Conservation (phyloP, 2,329 filamentous ascomycete genomes). For the Aaosphaeria arxii region DNA sequence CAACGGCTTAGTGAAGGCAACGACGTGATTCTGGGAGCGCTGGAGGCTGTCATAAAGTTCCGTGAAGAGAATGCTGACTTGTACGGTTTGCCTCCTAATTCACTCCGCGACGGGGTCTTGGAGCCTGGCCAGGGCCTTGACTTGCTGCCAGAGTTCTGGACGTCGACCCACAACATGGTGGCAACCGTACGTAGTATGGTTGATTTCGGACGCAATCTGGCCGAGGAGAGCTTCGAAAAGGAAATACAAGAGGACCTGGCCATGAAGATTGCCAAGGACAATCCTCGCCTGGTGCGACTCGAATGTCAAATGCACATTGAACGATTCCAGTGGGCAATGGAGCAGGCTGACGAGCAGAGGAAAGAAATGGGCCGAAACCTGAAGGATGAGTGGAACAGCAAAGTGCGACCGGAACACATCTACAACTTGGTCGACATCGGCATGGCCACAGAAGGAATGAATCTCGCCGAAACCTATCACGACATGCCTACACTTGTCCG, state of each 20-base stretch:
- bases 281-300: conserved; percentile 53
- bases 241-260: conserved; percentile 30
- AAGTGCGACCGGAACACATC: conserved; percentile 42
- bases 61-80: conserved; percentile 64
- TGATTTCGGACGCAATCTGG: conserved; percentile 40
- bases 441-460: conserved; percentile 56
- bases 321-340: conserved; percentile 56
- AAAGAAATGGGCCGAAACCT: conserved; percentile 50
- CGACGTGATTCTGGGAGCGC: conserved; percentile 65
- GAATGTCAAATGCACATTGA: conserved; percentile 59
- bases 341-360: conserved; percentile 49
- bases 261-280: conserved; percentile 46
- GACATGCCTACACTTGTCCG: conserved; percentile 63
- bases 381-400: conserved; percentile 38
- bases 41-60: conserved; percentile 66
- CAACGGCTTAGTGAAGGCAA: conserved; percentile 63
- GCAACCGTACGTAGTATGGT: conserved; percentile 38
- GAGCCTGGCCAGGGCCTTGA: conserved; percentile 56
- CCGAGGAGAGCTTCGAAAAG: conserved; percentile 39
- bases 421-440: conserved; percentile 47
- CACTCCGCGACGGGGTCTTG: conserved; percentile 50
- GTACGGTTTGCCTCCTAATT: conserved; percentile 71
- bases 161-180: conserved; percentile 57
- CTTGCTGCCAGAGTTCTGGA: conserved; percentile 80
- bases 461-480: conserved; percentile 59